phyloP scores from a whole-genome alignment of 495 filamentous ascomycete species.

The Penicillium simplicissimum region DNA sequence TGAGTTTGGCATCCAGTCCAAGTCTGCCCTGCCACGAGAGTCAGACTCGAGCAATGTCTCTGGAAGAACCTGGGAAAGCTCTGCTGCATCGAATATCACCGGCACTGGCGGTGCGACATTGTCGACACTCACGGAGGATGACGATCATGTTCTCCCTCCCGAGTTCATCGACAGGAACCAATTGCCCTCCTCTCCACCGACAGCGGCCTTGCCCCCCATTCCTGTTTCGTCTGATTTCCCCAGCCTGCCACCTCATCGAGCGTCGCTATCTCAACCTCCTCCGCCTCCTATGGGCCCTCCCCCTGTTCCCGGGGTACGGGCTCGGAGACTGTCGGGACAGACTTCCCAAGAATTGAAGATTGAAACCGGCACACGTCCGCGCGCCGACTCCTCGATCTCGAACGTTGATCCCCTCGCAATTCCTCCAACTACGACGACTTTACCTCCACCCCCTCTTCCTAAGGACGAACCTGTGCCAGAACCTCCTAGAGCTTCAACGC shows the following conservation, averaged over 20 bases:
- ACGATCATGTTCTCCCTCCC: constrained; percentile 31
- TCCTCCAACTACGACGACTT: constrained; percentile 15
- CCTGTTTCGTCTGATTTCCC: constrained; percentile 30
- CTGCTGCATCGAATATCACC: constrained; percentile 74
- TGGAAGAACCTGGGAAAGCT: constrained; percentile 85
- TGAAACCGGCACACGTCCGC: constrained; percentile 64
- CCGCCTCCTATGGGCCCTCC: constrained; percentile 39
- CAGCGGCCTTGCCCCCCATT: constrained; percentile 32
- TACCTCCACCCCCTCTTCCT: constrained; percentile 31
- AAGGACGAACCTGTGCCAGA: constrained; percentile 32
- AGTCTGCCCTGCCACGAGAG: constrained; percentile 78
- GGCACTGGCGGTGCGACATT: constrained; percentile 70
- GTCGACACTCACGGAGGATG: constrained; percentile 75
- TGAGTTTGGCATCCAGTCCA: constrained; percentile 71
- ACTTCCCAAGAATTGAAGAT: constrained; percentile 84
- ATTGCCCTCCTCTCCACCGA: constrained; percentile 31
- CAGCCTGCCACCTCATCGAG: constrained; percentile 20
- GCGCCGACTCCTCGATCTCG: constrained; percentile 40
- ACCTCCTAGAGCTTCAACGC: constrained; percentile 24
- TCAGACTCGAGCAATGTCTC: constrained; percentile 87
- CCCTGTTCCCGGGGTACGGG: constrained; percentile 63
- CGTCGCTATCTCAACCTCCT: constrained; percentile 34
- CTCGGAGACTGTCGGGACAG: constrained; percentile 78
- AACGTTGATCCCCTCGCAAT: constrained; percentile 43
- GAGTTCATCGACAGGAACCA: constrained; percentile 32